Evolutionary conservation across 345 rosid genomes (phyloP).

Genomic region (Gossypium raimondii): DNA sequence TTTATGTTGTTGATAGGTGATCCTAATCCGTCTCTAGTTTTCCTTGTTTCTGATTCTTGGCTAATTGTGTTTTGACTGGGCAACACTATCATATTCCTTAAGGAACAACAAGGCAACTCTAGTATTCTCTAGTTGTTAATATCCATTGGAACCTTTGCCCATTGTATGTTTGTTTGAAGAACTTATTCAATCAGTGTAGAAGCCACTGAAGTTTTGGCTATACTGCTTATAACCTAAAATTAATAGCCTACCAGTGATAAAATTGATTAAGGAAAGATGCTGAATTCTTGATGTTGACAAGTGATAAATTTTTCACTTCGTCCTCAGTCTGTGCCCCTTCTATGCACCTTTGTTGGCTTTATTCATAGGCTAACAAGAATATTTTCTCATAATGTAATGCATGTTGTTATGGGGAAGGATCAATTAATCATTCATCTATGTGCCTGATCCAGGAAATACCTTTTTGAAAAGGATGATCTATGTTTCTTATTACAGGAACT

Average conservation of each 20-base stretch:
- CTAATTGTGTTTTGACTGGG: neutral
- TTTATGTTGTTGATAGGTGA: neutral
- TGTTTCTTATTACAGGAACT: conserved; percentile 45
- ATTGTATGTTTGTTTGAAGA: neutral
- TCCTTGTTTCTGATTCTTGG: neutral
- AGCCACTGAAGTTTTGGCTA: neutral
- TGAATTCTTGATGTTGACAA: neutral
- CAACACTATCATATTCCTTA: neutral
- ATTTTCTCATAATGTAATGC: neutral
- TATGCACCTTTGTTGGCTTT: neutral
- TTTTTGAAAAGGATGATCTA: neutral
- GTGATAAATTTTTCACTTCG: neutral
- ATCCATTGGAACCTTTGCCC: conserved; percentile 2
- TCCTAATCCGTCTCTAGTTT: neutral
- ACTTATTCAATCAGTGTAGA: neutral
- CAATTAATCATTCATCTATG: neutral
- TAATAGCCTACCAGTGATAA: neutral
- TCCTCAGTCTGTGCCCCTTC: neutral
- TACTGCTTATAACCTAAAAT: neutral
- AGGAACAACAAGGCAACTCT: neutral
- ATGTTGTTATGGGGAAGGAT: neutral
- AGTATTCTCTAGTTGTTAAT: neutral
- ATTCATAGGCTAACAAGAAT: neutral
- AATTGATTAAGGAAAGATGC: neutral
- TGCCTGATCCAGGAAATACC: neutral